phyloP scores from a whole-genome alignment of 495 filamentous ascomycete genomes.

The Penicillium cinerascens region DNA sequence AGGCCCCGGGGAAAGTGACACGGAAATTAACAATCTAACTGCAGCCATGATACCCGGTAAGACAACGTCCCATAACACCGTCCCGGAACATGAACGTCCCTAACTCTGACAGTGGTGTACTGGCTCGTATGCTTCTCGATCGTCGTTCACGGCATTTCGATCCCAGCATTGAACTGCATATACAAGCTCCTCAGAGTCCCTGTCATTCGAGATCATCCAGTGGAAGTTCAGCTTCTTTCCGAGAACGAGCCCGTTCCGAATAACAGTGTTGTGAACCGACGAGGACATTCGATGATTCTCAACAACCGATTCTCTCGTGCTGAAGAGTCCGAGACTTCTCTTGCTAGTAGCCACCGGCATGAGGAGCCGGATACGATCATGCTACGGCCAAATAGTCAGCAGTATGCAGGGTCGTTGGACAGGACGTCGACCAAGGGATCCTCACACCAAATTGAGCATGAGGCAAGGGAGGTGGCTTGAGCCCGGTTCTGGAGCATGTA shows the following conservation, averaged over 20 bases:
- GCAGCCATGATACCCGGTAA: conserved; percentile 45
- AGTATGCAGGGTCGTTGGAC: neutral
- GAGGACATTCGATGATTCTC: conserved; percentile 43
- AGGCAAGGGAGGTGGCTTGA: conserved; percentile 2
- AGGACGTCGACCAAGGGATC: conserved; percentile 8
- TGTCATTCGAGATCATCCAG: conserved; percentile 50
- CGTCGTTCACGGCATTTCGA: conserved; percentile 55
- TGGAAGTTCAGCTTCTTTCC: conserved; percentile 47
- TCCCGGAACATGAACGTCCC: neutral
- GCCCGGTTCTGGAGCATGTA: neutral
- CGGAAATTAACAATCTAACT: conserved; percentile 49
- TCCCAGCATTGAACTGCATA: conserved; percentile 47
- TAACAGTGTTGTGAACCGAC: conserved; percentile 47
- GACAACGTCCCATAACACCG: neutral
- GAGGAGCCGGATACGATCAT: conserved; percentile 2
- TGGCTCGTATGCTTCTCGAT: conserved; percentile 59
- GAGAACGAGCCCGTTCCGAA: conserved; percentile 47
- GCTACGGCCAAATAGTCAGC: neutral
- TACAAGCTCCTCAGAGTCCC: conserved; percentile 44
- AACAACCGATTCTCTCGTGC: conserved; percentile 53
- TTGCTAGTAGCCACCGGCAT: neutral
- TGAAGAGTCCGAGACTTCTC: neutral
- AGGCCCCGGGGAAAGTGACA: conserved; percentile 44
- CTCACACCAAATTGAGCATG: conserved; percentile 5
- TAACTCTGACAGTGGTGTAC: conserved; percentile 44